These are phyloP conservation scores for Wickerhamiella occidentalis DNA, from an alignment of 805 yeast genomes.

Conservation along the genomic window DNA sequence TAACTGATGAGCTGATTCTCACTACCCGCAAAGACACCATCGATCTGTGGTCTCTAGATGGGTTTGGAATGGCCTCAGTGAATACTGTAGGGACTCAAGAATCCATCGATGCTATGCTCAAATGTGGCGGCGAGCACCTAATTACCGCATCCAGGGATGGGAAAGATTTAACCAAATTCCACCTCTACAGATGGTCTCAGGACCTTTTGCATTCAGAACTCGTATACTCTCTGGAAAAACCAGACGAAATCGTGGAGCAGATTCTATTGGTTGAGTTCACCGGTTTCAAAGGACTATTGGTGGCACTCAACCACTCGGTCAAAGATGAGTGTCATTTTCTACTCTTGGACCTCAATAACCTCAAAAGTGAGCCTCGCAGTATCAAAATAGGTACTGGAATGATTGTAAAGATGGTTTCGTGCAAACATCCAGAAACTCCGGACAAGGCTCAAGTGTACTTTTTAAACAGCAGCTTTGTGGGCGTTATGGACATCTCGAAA, in stretches of 20 bases:
- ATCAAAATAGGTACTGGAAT: slow-evolving; percentile 1
- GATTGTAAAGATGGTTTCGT: neutral
- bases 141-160: slow-evolving; percentile 1
- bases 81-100: neutral
- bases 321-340: neutral
- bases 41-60: neutral
- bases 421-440: neutral
- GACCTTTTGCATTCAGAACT: neutral
- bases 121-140: neutral
- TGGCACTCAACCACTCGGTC: neutral
- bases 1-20: neutral
- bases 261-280: neutral
- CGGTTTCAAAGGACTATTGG: neutral
- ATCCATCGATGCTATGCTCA: neutral
- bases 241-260: neutral
- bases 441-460: neutral
- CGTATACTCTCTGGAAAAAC: neutral
- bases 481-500: neutral
- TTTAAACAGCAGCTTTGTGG: neutral
- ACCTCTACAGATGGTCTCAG: neutral
- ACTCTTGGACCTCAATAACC: neutral
- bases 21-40: neutral
- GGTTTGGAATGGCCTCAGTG: neutral
- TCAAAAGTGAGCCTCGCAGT: neutral
- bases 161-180: neutral